Evolutionary conservation across 495 filamentous ascomycete genomes (phyloP).

Genomic region (Hamigera avellanea): DNA sequence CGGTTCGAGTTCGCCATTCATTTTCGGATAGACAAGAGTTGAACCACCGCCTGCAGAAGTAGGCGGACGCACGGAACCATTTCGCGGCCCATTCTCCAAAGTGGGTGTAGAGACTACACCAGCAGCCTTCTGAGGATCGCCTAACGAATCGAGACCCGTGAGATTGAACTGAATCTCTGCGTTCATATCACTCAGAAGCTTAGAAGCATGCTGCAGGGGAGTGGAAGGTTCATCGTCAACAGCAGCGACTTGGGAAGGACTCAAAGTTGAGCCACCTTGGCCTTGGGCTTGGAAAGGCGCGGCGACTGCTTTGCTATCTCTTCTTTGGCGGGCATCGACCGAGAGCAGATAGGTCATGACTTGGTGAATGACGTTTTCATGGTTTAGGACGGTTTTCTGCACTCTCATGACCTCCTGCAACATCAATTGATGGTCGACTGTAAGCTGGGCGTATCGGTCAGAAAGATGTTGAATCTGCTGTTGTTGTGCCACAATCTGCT

Average conservation of each 20-base stretch:
- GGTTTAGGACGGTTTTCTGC: slow-evolving; percentile 82
- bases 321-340: slow-evolving; percentile 51
- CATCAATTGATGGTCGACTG: slow-evolving; percentile 75
- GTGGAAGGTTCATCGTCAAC: slow-evolving; percentile 65
- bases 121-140: slow-evolving; percentile 52
- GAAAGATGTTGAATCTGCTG: slow-evolving; percentile 82
- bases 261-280: slow-evolving; percentile 23
- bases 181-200: slow-evolving; percentile 71
- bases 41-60: slow-evolving; percentile 40
- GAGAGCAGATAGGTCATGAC: slow-evolving; percentile 61
- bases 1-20: slow-evolving; percentile 56
- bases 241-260: slow-evolving; percentile 29
- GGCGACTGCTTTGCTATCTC: slow-evolving; percentile 43
- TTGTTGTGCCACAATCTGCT: slow-evolving; percentile 78
- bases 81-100: slow-evolving; percentile 27
- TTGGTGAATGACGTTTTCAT: slow-evolving; percentile 63
- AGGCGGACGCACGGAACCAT: slow-evolving; percentile 27
- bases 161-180: slow-evolving; percentile 68
- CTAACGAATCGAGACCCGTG: slow-evolving; percentile 63
- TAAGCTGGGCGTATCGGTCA: slow-evolving; percentile 72
- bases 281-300: slow-evolving; percentile 34
- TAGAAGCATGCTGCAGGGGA: slow-evolving; percentile 79
- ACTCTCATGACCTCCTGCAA: slow-evolving; percentile 77
- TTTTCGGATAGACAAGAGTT: slow-evolving; percentile 39
- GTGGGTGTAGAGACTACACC: slow-evolving; percentile 31